These are phyloP conservation scores for Tetrapisispora fleetii DNA, from an alignment of 805 yeast genomes.

Conservation along the genomic window DNA sequence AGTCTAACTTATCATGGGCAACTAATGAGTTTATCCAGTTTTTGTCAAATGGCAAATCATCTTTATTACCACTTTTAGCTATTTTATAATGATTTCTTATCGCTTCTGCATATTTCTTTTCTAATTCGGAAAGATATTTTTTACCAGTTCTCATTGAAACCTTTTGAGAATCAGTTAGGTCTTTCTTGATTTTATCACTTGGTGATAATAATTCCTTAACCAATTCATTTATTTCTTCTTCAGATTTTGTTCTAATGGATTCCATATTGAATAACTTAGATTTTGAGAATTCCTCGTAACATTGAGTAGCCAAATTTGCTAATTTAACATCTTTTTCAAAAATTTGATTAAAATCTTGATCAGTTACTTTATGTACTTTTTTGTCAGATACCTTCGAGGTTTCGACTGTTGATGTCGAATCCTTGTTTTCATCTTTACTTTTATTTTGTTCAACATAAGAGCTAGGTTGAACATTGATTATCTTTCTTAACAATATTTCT, in stretches of 20 bases:
- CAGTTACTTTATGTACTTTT: constrained; percentile 10
- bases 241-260: constrained; percentile 6
- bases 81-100: constrained; percentile 27
- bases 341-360: constrained; percentile 28
- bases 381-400: too few relatives aligned
- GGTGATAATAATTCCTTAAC: constrained; percentile 14
- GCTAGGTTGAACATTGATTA: constrained; percentile 27
- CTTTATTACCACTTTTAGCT: constrained; percentile 13
- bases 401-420: too few relatives aligned
- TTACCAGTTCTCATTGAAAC: constrained; percentile 20
- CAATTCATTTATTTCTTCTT: constrained; percentile 8
- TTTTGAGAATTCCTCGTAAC: constrained; percentile 18
- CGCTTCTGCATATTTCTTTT: constrained; percentile 15
- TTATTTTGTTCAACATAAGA: not conserved
- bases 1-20: constrained; percentile 34
- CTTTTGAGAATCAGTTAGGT: constrained; percentile 17
- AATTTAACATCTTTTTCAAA: constrained; percentile 28
- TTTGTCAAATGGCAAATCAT: constrained; percentile 36
- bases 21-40: constrained; percentile 41
- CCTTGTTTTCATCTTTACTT: too few relatives aligned
- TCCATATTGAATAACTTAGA: constrained; percentile 13
- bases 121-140: constrained; percentile 18
- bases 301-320: constrained; percentile 13
- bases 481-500: constrained; percentile 36
- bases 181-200: constrained; percentile 15